Conservation (phyloP, 495 filamentous ascomycete genomes). For the Diplogelasinospora grovesii region DNA sequence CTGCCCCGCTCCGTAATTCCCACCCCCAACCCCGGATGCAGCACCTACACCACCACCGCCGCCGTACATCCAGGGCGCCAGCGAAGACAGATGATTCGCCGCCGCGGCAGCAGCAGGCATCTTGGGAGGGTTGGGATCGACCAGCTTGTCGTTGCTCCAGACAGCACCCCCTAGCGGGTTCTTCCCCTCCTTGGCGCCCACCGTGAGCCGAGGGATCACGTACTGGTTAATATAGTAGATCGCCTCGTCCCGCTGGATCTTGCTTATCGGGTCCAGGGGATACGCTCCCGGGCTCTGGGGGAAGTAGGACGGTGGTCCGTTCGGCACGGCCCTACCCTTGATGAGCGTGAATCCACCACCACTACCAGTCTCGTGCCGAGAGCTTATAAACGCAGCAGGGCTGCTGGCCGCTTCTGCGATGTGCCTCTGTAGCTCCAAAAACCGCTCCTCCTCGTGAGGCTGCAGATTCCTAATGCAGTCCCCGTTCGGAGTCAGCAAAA, state of each 20-base stretch:
- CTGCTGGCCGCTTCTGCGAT: slow-evolving; percentile 37
- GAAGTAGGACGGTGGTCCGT: slow-evolving; percentile 48
- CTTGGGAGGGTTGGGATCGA: background rate
- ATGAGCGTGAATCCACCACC: slow-evolving; percentile 45
- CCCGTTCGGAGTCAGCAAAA: slow-evolving; percentile 72
- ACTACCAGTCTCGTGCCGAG: slow-evolving; percentile 36
- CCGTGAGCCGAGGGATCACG: slow-evolving; percentile 47
- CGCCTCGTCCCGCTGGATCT: slow-evolving; percentile 55
- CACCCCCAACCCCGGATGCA: too few relatives aligned
- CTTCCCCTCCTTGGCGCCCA: slow-evolving; percentile 34
- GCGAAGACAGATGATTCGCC: slow-evolving; percentile 25
- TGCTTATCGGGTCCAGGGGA: slow-evolving; percentile 44
- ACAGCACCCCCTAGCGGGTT: slow-evolving; percentile 22
- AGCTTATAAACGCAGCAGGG: slow-evolving; percentile 43
- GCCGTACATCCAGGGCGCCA: slow-evolving; percentile 41
- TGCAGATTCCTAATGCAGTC: slow-evolving; percentile 70
- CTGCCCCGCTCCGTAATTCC: slow-evolving; percentile 1
- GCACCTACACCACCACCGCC: slow-evolving; percentile 19
- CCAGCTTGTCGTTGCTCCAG: slow-evolving; percentile 10
- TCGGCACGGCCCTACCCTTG: slow-evolving; percentile 50
- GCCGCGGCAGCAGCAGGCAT: slow-evolving; percentile 15
- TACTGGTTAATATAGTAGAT: slow-evolving; percentile 63
- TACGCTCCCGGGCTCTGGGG: slow-evolving; percentile 35
- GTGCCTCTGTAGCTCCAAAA: slow-evolving; percentile 63
- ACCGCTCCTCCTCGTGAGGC: slow-evolving; percentile 67